Conservation (phyloP, 192 early-diverging fungal species). For the Linnemannia zychae region DNA sequence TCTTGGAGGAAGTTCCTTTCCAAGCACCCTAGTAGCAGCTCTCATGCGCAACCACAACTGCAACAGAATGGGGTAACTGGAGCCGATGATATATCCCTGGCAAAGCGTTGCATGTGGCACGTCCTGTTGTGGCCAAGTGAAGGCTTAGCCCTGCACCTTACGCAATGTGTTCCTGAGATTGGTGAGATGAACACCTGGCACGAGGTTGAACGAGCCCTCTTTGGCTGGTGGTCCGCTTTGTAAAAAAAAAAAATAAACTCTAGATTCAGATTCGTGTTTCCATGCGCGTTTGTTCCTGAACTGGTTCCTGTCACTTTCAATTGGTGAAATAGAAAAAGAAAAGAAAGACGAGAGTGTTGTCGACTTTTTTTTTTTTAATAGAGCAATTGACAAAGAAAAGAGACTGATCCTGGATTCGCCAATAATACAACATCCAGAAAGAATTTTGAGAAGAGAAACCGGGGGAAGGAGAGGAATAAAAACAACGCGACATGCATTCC, state of each 20-base stretch:
- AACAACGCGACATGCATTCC: background rate
- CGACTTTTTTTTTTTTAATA: conserved; percentile 5
- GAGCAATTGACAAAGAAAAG: background rate
- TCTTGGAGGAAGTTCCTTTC: conserved; percentile 23
- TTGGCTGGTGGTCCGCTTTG: conserved; percentile 45
- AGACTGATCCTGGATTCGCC: background rate
- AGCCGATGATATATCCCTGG: background rate
- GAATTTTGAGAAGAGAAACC: conserved; percentile 2
- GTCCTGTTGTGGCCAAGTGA: conserved; percentile 57
- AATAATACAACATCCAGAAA: conserved; percentile 17
- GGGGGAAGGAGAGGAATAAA: background rate
- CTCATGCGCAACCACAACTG: background rate
- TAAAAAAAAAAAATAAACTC: background rate
- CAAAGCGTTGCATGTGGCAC: conserved; percentile 55
- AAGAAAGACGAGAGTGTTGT: too few species aligned
- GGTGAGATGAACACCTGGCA: conserved; percentile 56
- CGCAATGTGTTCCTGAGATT: conserved; percentile 43
- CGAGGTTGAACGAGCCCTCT: conserved; percentile 49
- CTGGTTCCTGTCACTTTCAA: background rate
- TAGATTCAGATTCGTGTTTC: background rate
- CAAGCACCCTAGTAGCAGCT: background rate
- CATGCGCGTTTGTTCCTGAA: background rate
- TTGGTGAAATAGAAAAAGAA: background rate
- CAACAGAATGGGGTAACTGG: background rate
- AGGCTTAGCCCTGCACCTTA: conserved; percentile 41